Evolutionary conservation across 1,284 basidiomycete species (phyloP).

Genomic region (Moniliophthora roreri): DNA sequence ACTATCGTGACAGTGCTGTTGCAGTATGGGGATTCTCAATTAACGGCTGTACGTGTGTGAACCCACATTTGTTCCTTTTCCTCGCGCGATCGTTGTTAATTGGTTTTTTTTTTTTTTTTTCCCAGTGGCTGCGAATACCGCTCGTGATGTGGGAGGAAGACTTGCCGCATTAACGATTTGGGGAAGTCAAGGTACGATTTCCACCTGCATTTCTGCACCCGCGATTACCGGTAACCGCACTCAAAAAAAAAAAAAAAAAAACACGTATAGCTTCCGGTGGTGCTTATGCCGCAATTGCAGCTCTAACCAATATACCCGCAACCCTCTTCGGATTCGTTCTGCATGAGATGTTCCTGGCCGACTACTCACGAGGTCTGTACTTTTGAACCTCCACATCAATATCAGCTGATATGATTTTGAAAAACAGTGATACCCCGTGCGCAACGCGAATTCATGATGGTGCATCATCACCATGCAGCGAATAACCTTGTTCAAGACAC

Average conservation of each 20-base stretch:
- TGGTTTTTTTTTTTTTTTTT: background rate
- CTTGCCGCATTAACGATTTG: slow-evolving; percentile 58
- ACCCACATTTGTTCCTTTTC: slow-evolving; percentile 4
- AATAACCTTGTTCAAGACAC: background rate
- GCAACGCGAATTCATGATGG: slow-evolving; percentile 21
- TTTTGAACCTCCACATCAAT: background rate
- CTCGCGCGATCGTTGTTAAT: background rate
- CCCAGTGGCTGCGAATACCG: slow-evolving; percentile 61
- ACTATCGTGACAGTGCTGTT: slow-evolving; percentile 35
- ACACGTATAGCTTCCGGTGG: slow-evolving; percentile 47
- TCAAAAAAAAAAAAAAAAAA: background rate
- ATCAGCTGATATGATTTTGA: background rate
- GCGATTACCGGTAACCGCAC: background rate
- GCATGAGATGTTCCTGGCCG: slow-evolving; percentile 55
- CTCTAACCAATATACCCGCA: slow-evolving; percentile 65
- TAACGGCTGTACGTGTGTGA: slow-evolving; percentile 45
- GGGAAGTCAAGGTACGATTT: slow-evolving; percentile 40
- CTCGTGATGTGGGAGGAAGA: slow-evolving; percentile 67
- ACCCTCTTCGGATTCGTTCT: slow-evolving; percentile 49
- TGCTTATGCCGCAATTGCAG: slow-evolving; percentile 59
- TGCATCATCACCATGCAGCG: slow-evolving; percentile 24
- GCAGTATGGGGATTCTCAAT: slow-evolving; percentile 62
- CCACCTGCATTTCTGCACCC: background rate
- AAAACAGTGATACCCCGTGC: slow-evolving; percentile 21
- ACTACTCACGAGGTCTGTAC: slow-evolving; percentile 48